Conservation (phyloP, 2,329 filamentous ascomycete genomes). For the Fusarium lateritium region DNA sequence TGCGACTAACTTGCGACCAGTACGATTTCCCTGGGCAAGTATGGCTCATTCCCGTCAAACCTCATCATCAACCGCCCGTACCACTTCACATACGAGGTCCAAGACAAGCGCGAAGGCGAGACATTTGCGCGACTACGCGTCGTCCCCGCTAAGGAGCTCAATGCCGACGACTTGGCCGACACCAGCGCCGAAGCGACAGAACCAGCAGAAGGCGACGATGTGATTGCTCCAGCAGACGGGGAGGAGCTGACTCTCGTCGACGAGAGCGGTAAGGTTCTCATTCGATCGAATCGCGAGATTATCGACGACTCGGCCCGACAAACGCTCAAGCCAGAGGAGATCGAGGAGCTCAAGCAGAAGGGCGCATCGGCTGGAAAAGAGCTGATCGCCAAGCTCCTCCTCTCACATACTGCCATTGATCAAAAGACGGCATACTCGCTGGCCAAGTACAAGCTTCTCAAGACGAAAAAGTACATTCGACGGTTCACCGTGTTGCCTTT, state of each 20-base stretch:
- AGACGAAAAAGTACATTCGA: conserved; percentile 93
- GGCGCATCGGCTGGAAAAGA: conserved; percentile 86
- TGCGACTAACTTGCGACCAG: conserved; percentile 63
- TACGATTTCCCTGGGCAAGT: conserved; percentile 91
- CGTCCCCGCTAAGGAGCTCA: conserved; percentile 84
- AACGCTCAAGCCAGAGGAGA: conserved; percentile 81
- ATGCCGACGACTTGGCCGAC: conserved; percentile 80
- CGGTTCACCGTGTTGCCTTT: conserved; percentile 89
- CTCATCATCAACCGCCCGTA: conserved; percentile 92
- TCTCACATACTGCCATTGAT: conserved; percentile 89
- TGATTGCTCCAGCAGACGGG: conserved; percentile 55
- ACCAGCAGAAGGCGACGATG: conserved; percentile 60
- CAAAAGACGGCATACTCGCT: conserved; percentile 95
- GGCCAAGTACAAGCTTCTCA: conserved; percentile 95
- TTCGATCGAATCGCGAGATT: conserved; percentile 71
- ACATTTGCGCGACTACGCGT: conserved; percentile 80
- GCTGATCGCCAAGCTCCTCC: conserved; percentile 91
- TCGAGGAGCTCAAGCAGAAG: conserved; percentile 80
- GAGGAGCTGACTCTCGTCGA: conserved; percentile 61
- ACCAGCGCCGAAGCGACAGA: conserved; percentile 57
- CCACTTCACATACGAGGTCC: conserved; percentile 90
- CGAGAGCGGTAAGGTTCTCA: conserved; percentile 62
- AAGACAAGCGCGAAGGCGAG: conserved; percentile 77
- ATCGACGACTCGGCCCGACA: conserved; percentile 78
- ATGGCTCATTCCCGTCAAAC: conserved; percentile 90